Evolutionary conservation across 2,329 filamentous ascomycete species (phyloP).

Genomic region (Hymenoscyphus salicellus): DNA sequence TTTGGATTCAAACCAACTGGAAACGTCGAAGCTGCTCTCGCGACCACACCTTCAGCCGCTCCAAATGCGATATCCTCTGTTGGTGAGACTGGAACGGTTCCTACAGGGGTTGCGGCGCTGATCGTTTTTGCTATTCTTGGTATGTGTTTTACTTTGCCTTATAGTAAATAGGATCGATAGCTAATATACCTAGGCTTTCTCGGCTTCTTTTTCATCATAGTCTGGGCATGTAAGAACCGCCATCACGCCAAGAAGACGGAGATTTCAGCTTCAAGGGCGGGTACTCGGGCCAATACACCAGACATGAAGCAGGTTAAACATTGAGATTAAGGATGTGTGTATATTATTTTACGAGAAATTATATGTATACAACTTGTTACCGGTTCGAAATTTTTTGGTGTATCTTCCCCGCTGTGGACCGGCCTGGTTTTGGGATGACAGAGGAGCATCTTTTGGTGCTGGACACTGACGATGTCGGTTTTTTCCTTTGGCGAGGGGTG

Average conservation of each 20-base stretch:
- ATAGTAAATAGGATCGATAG: background rate
- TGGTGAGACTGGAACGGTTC: background rate
- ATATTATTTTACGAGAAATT: background rate
- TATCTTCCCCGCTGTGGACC: background rate
- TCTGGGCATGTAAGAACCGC: background rate
- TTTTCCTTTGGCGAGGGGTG: background rate
- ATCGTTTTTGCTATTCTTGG: background rate
- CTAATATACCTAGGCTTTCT: background rate
- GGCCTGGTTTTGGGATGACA: background rate
- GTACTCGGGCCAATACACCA: background rate
- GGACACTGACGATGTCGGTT: background rate
- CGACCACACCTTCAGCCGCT: background rate
- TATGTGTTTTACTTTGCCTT: background rate
- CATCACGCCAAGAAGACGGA: background rate
- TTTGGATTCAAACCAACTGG: too few species aligned
- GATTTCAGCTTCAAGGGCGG: background rate
- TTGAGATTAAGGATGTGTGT: background rate
- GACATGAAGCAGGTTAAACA: background rate
- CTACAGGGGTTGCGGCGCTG: background rate
- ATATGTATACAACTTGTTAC: background rate
- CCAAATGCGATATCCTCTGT: background rate
- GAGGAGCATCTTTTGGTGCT: background rate
- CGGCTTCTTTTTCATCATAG: background rate
- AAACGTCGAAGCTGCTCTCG: background rate
- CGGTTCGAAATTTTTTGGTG: background rate